Evolutionary conservation across 306 rosid species (phyloP), one percentile per base, ranked within the genome.

Genomic region (Glycine latifolia): DNA sequence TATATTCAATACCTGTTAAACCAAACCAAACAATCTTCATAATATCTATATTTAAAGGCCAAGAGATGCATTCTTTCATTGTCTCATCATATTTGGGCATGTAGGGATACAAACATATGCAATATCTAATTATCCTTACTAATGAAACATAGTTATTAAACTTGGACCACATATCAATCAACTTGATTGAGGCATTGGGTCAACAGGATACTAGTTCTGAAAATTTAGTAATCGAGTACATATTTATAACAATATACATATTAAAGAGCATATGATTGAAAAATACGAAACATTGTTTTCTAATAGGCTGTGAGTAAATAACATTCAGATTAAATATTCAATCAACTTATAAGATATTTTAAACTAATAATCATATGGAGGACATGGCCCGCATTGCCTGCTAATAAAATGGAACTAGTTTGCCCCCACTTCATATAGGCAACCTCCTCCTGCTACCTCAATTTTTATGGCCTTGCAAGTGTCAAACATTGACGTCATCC

Each of bases 211-310:
- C n/a, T 41, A 62, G 39, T 73, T 75, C 10, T 15, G 33, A 44
- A 68, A 46, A 66, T n/a, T 53, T 20, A 73, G 46, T 12, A 63
- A 73, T 50, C 13, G 52, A 73, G 16, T 12, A 49, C 14, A 41
- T 20, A 62, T 62, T 39, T 73, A 10, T 65, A 26, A 10, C 65
- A 74, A 44, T 20, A 55, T 26, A 65, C 50, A 58, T 43, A 72
- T 75, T 6, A 46, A 67, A 82, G 71, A 75, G 50, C n/a, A 61
- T 37, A 71, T 70, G 16, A n/a, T n/a, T 26, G 52, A 14, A 47
- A 61, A 67, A 66, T 6, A 67, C 41, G 33, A 15, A 17, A 65
- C 7, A 16, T 11, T 5, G 13, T 39, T 67, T 16, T 41, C 43
- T 53, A 63, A 35, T 15, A 77, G 17, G 16, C 48, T 20, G 6